phyloP scores from a whole-genome alignment of 2,329 filamentous ascomycete species.

The Dactylellina cionopaga region DNA sequence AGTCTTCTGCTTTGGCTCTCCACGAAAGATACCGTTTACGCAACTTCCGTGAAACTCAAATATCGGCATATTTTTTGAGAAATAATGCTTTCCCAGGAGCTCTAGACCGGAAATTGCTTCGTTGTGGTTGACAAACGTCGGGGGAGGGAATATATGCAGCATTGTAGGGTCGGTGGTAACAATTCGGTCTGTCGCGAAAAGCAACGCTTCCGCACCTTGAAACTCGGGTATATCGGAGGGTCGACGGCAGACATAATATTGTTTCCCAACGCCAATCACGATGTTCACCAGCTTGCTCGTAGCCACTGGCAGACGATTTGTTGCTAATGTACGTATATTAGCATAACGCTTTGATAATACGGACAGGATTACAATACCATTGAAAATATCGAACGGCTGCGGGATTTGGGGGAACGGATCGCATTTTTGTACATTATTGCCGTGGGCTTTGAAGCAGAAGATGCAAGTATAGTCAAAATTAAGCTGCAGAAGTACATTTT shows the following conservation, averaged over 20 bases:
- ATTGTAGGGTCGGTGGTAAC: not conserved
- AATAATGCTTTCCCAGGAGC: not conserved
- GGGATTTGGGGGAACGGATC: too few relatives aligned
- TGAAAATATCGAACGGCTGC: too few relatives aligned
- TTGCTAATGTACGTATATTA: too few relatives aligned
- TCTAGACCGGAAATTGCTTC: not conserved
- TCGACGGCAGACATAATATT: not conserved
- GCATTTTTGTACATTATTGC: too few relatives aligned
- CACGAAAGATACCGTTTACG: not conserved
- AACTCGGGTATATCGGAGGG: not conserved
- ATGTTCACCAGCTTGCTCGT: not conserved
- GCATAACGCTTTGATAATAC: too few relatives aligned
- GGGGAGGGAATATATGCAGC: conserved; percentile 1
- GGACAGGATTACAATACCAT: too few relatives aligned
- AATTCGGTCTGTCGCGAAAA: not conserved
- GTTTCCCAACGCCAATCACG: not conserved
- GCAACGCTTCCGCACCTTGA: not conserved
- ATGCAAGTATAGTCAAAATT: too few relatives aligned
- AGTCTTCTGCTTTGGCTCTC: not conserved
- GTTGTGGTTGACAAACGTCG: too few relatives aligned
- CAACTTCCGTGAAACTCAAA: not conserved
- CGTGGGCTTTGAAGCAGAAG: too few relatives aligned
- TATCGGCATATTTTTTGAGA: not conserved
- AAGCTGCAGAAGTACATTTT: too few relatives aligned
- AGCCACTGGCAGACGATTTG: not conserved